Conservation (phyloP, 2,329 filamentous ascomycete genomes). For the Sordariomycetes sp. region DNA sequence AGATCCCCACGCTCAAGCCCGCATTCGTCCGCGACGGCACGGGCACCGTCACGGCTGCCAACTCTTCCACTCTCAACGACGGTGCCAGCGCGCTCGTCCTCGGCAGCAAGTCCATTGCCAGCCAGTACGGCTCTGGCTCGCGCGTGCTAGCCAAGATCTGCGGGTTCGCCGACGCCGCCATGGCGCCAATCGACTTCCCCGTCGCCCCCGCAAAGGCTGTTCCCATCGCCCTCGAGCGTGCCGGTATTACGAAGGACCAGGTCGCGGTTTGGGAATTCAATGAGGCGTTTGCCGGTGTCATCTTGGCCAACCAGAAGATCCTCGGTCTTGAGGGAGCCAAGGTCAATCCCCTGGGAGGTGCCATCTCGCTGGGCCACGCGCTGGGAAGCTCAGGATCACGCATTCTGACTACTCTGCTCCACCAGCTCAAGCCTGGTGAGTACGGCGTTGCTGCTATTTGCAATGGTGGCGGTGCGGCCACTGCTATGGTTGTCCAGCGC, state of each 20-base stretch:
- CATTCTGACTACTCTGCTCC: slow-evolving; percentile 81
- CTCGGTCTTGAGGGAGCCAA: slow-evolving; percentile 69
- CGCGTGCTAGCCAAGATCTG: slow-evolving; percentile 82
- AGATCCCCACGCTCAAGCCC: slow-evolving; percentile 77
- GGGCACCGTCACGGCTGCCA: slow-evolving; percentile 89
- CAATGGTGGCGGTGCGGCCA: slow-evolving; percentile 90
- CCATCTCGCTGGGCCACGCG: slow-evolving; percentile 86
- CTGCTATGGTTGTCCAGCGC: slow-evolving; percentile 83
- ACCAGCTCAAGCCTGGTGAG: slow-evolving; percentile 85
- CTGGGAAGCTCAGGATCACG: slow-evolving; percentile 88
- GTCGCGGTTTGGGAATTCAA: slow-evolving; percentile 98
- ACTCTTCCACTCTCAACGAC: slow-evolving; percentile 90
- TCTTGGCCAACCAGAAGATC: slow-evolving; percentile 91
- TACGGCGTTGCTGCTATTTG: slow-evolving; percentile 95
- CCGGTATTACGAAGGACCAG: slow-evolving; percentile 84
- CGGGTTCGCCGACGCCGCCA: slow-evolving; percentile 78
- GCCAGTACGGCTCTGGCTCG: slow-evolving; percentile 67
- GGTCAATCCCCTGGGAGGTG: slow-evolving; percentile 83
- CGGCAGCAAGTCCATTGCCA: slow-evolving; percentile 70
- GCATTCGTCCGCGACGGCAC: slow-evolving; percentile 81
- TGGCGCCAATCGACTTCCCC: slow-evolving; percentile 90
- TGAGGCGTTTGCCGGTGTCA: slow-evolving; percentile 92
- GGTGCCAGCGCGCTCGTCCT: slow-evolving; percentile 86
- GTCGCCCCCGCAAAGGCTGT: slow-evolving; percentile 88
- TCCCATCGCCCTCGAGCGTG: slow-evolving; percentile 77